phyloP scores from a whole-genome alignment of 208 protist genomes.

The Kentomonas sorsogonicus region DNA sequence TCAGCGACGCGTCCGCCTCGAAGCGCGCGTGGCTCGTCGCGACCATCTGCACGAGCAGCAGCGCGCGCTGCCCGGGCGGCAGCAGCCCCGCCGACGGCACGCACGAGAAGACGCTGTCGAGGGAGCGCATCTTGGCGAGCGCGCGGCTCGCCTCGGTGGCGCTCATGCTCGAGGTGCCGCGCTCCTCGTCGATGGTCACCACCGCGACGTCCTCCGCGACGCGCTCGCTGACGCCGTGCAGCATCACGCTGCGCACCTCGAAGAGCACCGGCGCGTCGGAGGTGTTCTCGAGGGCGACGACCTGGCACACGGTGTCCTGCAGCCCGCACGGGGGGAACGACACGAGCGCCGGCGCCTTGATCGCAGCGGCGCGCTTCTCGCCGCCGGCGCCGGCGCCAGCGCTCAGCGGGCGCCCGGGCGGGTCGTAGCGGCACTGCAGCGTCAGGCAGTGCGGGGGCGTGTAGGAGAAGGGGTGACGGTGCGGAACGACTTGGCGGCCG shows the following conservation, averaged over 20 bases:
- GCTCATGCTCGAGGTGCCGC: constrained; percentile 11
- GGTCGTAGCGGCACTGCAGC: constrained; percentile 34
- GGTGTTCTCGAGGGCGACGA: constrained; percentile 61
- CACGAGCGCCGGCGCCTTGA: constrained; percentile 16
- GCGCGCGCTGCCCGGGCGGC: constrained; percentile 24
- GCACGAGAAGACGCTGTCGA: constrained; percentile 49
- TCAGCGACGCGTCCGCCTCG: constrained; percentile 32
- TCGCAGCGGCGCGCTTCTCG: neutral
- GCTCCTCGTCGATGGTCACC: constrained; percentile 12
- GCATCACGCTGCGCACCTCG: constrained; percentile 22
- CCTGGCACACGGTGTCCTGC: constrained; percentile 39
- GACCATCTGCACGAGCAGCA: constrained; percentile 62
- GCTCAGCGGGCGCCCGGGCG: neutral
- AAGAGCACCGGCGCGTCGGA: constrained; percentile 44
- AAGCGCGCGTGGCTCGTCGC: constrained; percentile 38
- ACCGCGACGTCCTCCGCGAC: constrained; percentile 22
- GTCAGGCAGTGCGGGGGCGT: constrained; percentile 80
- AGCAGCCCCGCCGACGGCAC: constrained; percentile 57
- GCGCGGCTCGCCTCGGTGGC: constrained; percentile 16
- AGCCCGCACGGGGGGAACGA: constrained; percentile 50
- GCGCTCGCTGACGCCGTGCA: constrained; percentile 46
- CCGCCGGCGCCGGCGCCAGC: constrained; percentile 1
- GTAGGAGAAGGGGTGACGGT: constrained; percentile 56
- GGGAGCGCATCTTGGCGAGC: too few species aligned
- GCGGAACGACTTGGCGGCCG: constrained; percentile 80